Conservation (phyloP, 208 protist genomes). For the Porcisia hertigi region DNA sequence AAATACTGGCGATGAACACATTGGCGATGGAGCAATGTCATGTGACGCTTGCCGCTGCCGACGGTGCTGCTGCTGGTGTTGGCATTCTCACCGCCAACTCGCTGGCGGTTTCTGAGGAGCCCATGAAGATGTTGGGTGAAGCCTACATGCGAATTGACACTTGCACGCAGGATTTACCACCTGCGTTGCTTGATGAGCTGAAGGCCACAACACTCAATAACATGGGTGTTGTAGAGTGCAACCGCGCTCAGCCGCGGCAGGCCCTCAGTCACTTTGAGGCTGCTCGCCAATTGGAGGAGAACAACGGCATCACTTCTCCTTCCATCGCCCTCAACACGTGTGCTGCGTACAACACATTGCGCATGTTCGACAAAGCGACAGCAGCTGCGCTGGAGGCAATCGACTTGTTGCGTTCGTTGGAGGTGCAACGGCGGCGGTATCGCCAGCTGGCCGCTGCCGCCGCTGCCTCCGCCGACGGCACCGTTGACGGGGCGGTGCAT, state of each 20-base stretch:
- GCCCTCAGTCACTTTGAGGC: conserved; percentile 86
- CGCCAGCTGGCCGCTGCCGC: conserved; percentile 14
- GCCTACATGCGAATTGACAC: conserved; percentile 57
- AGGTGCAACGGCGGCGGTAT: conserved; percentile 51
- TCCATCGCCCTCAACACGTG: conserved; percentile 86
- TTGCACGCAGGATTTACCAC: conserved; percentile 23
- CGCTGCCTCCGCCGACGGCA: conserved; percentile 1
- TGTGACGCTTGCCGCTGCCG: conserved; percentile 21
- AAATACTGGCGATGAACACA: conserved; percentile 83
- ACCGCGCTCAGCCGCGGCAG: conserved; percentile 77
- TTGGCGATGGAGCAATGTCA: conserved; percentile 80
- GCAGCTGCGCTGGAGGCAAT: conserved; percentile 85
- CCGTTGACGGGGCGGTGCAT: neutral
- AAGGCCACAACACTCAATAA: conserved; percentile 86
- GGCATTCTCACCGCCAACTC: neutral
- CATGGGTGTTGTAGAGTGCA: conserved; percentile 86
- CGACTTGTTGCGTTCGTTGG: conserved; percentile 81
- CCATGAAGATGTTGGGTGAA: conserved; percentile 50
- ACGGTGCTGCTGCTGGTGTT: neutral
- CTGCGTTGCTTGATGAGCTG: conserved; percentile 63
- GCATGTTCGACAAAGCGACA: conserved; percentile 86
- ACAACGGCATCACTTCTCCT: conserved; percentile 70
- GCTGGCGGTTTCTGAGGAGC: conserved; percentile 40
- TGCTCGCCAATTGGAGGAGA: conserved; percentile 79
- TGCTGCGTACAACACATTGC: conserved; percentile 83